Evolutionary conservation across 2,329 filamentous ascomycete genomes (phyloP).

Genomic region (Graphiopsis chlorocephala): DNA sequence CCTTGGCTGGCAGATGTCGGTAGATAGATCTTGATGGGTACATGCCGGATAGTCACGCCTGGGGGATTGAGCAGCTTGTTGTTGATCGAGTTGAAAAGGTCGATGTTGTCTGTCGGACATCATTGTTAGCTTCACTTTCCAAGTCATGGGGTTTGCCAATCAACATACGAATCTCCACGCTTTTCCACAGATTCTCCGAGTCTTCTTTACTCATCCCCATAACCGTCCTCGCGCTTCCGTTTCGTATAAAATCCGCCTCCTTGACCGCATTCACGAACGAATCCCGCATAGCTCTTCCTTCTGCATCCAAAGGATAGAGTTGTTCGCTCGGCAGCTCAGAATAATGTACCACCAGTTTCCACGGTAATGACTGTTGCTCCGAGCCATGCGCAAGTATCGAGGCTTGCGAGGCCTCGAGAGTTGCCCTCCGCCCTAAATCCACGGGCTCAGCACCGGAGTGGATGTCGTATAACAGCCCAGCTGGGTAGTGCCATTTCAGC

Average conservation of each 20-base stretch:
- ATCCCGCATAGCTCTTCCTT: slow-evolving; percentile 59
- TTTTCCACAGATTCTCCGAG: slow-evolving; percentile 77
- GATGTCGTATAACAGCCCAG: slow-evolving; percentile 67
- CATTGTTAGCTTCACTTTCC: background rate
- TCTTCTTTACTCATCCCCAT: slow-evolving; percentile 85
- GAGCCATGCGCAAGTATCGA: slow-evolving; percentile 2
- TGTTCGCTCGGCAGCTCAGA: slow-evolving; percentile 57
- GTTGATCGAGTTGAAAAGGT: slow-evolving; percentile 70
- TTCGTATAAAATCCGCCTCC: slow-evolving; percentile 81
- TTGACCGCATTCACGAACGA: slow-evolving; percentile 69
- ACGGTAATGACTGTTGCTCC: slow-evolving; percentile 48
- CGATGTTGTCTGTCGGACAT: slow-evolving; percentile 61
- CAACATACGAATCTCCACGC: slow-evolving; percentile 66
- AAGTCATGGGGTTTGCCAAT: background rate
- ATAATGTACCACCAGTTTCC: slow-evolving; percentile 63
- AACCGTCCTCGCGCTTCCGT: slow-evolving; percentile 83
- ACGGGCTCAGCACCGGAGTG: slow-evolving; percentile 58
- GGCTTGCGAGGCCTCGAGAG: slow-evolving; percentile 14
- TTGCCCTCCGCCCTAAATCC: slow-evolving; percentile 15
- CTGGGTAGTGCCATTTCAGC: slow-evolving; percentile 69
- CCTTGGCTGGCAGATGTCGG: slow-evolving; percentile 48
- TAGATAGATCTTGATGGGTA: slow-evolving; percentile 88
- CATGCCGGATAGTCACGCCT: slow-evolving; percentile 70
- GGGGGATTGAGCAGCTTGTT: slow-evolving; percentile 70
- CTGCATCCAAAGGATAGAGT: slow-evolving; percentile 55